These are phyloP conservation scores for Penicillium waksmanii DNA, from an alignment of 495 filamentous ascomycete species.

Conservation along the genomic window DNA sequence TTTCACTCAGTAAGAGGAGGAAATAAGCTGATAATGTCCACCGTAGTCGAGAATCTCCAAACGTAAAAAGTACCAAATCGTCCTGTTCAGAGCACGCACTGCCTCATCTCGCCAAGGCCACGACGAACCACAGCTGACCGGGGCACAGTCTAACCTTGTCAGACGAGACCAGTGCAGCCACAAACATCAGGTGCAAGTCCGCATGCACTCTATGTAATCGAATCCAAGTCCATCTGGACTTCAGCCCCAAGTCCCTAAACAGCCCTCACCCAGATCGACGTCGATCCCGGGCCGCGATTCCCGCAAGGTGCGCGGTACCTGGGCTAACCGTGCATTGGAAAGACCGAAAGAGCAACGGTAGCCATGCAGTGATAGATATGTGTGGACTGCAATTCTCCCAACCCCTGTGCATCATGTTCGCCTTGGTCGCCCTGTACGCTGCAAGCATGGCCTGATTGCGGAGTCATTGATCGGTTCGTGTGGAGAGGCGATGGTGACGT, in stretches of 20 bases:
- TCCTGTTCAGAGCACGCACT: not conserved
- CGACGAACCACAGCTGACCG: slow-evolving; percentile 1
- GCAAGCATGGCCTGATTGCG: slow-evolving; percentile 10
- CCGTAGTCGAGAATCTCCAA: no score
- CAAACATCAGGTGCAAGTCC: not conserved
- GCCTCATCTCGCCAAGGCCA: slow-evolving; percentile 1
- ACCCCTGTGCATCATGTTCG: no score
- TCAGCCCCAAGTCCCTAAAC: not conserved
- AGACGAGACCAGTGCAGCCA: not conserved
- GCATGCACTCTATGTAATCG: not conserved
- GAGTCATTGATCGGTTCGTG: not conserved
- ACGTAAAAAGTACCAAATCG: no score
- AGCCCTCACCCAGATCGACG: not conserved
- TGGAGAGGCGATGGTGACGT: slow-evolving; percentile 23
- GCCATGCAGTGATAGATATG: not conserved
- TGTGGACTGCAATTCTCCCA: not conserved
- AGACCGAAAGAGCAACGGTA: no score
- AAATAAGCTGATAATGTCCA: no score
- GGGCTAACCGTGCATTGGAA: not conserved
- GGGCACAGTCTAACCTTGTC: not conserved
- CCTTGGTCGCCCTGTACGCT: not conserved
- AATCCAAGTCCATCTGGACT: not conserved
- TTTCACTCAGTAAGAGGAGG: no score
- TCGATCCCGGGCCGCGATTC: slow-evolving; percentile 16
- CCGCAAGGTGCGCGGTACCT: slow-evolving; percentile 17